These are phyloP conservation scores for Zygnema circumcarinatum DNA, from an alignment of 139 green algal genomes.

Conservation along the genomic window DNA sequence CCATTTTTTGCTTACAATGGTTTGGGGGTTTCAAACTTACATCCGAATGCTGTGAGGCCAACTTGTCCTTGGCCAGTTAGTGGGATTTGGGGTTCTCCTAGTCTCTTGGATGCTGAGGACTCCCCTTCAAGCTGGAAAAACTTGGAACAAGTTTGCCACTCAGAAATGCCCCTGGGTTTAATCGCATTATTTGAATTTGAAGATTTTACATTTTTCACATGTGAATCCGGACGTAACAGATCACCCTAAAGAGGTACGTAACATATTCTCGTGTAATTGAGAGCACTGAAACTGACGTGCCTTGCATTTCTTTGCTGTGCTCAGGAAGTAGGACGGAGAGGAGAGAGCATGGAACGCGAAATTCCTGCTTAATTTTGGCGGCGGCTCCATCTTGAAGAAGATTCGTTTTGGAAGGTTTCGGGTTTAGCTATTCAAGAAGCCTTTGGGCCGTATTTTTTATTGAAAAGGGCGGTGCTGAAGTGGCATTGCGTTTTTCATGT, in stretches of 20 bases:
- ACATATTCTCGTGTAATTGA: not conserved
- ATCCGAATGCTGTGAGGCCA: not conserved
- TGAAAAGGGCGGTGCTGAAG: no score
- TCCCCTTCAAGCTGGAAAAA: not conserved
- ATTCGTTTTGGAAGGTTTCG: no score
- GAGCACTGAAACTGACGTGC: not conserved
- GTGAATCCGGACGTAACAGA: not conserved
- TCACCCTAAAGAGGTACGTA: not conserved
- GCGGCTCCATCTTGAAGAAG: no score
- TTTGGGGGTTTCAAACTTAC: not conserved
- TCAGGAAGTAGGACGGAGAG: not conserved
- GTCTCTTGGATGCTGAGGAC: no score
- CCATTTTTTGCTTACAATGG: not conserved
- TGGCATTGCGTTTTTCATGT: no score
- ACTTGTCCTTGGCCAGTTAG: no score
- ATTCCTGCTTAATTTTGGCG: not conserved
- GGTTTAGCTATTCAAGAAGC: no score
- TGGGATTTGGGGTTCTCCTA: no score
- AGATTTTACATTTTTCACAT: not conserved
- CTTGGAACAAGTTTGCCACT: not conserved
- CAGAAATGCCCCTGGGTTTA: not conserved
- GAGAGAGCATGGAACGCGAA: not conserved
- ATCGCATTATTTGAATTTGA: not conserved
- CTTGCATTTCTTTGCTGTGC: not conserved
- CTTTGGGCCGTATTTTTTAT: no score